Conservation (phyloP, 257 asterid species). For the Solanum pimpinellifolium region DNA sequence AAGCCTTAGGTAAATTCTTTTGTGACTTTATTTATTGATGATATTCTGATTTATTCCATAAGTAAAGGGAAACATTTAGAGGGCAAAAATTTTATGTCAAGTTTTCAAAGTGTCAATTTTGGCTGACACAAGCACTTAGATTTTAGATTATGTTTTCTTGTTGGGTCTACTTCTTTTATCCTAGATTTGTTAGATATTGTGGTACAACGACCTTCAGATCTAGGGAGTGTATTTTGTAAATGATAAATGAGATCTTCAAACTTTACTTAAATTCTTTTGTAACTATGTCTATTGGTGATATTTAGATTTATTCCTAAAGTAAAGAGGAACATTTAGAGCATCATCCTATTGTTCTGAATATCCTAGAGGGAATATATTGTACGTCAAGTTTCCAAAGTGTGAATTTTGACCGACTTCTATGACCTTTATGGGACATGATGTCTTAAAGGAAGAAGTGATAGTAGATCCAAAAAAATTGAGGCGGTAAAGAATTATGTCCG, state of each 20-base stretch:
- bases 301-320: neutral
- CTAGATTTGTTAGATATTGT: neutral
- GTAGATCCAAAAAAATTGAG: neutral
- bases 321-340: neutral
- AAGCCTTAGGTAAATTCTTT: neutral
- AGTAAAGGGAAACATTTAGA: no score
- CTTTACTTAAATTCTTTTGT: neutral
- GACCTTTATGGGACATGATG: neutral
- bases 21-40: neutral
- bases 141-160: neutral
- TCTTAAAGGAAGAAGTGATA: neutral
- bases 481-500: neutral
- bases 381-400: neutral
- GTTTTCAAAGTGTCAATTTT: no score
- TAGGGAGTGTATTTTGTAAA: neutral
- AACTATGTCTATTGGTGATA: neutral
- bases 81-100: no score
- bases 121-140: neutral
- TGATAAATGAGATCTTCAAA: neutral
- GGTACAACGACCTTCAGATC: neutral
- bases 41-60: neutral
- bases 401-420: neutral
- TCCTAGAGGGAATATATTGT: neutral
- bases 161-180: neutral
- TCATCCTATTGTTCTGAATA: neutral